phyloP scores from a whole-genome alignment of 345 rosid species.

The Citrus sp. region DNA sequence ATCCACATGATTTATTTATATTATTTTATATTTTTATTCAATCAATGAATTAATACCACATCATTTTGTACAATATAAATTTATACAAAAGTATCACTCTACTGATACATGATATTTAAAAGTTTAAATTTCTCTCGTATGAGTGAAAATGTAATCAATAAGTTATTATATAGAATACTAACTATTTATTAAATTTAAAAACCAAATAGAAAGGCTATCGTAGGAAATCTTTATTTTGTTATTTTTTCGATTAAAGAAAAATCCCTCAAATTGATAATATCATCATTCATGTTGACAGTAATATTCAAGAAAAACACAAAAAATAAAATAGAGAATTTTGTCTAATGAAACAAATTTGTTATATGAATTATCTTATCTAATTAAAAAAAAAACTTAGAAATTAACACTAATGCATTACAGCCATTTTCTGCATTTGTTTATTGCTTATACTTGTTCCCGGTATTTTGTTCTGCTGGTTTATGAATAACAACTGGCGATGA shows the following conservation, averaged over 20 bases:
- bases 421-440: neutral
- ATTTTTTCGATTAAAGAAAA: no score
- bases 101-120: no score
- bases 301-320: neutral
- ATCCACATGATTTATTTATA: no score
- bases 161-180: no score
- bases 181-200: no score
- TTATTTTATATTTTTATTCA: no score
- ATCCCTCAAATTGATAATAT: accelerated
- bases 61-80: no score
- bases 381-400: neutral
- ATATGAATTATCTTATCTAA: neutral
- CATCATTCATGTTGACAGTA: neutral
- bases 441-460: neutral
- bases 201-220: accelerated
- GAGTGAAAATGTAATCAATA: no score
- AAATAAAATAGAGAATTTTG: neutral
- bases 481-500: neutral
- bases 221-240: no score
- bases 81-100: no score
- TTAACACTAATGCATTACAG: neutral
- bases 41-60: no score
- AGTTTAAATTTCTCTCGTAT: no score
- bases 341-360: neutral
- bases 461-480: neutral